Base-by-base conservation (phyloP, 768 basidiomycete genomes). In the Grammothele lineata region DNA sequence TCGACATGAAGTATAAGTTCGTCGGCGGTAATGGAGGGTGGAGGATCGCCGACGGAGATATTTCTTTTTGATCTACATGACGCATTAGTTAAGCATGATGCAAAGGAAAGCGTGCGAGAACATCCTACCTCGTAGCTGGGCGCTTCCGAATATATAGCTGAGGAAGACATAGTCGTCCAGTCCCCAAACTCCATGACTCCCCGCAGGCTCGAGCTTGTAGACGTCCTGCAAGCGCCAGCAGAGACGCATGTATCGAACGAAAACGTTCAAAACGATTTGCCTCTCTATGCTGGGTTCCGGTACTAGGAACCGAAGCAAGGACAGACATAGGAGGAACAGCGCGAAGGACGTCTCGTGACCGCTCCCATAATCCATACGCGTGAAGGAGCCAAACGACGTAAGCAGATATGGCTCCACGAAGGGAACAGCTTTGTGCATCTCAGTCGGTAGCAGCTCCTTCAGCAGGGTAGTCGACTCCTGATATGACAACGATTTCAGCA, bases 171-270 rank as follows among this genome's bases (percentile, higher is more conserved):
- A 95, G 62, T 96, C 94, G 59, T 97, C 94, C 30, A 98, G 69
- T 1, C 94, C 96, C 96, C 95, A 99, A 0, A 97, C 95, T 4
- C 96, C 96, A 62, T 97, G 94, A 53, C 90, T 94, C 7, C 96
- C 96, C 2, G 96, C 96, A 5, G 94, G 93, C 65, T 97, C 95
- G 9, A 99, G 80, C 40, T 74, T 80, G 64, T 97, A 99, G 25
- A 80, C 77, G 53, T 92, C 88, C 62, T 97, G 93, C 14, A 97
- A 73, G 47, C 75, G 77, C 81, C 90, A 93, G 52, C 86, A 88
- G 26, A 97, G 73, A 26, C 75, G 73, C 35, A 93, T 68, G 62
- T 99, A 99, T 36, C 86, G 80, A 22, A 77, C 61, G 56, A 89
- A 91, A 11, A 92, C 70, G n/a, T 56, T 60, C n/a, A 87, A 65